A percentile compares a stretch with the other conserved stretches of the same genome.
Evolutionary conservation across 2,329 filamentous ascomycete genomes (phyloP).

Genomic region (Xylariomycetidae sp.): DNA sequence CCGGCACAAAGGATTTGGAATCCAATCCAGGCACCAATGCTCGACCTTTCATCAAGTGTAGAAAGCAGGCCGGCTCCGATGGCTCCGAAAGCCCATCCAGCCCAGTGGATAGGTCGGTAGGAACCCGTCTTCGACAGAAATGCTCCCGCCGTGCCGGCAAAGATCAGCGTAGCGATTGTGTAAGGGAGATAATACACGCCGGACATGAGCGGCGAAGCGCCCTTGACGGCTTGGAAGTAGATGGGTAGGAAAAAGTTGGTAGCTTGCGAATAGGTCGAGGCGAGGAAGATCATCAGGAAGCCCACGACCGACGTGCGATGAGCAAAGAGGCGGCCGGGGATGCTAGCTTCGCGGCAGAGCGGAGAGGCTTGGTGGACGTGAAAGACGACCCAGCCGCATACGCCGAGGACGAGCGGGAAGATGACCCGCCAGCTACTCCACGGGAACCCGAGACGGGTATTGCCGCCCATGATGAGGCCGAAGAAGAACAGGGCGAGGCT

Average conservation of each 20-base stretch:
- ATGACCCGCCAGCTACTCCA: conserved; percentile 9
- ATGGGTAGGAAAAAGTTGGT: conserved; percentile 1
- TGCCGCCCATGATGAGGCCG: conserved; percentile 24
- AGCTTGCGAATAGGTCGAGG: not conserved
- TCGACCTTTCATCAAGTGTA: conserved; percentile 24
- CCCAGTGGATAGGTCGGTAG: conserved; percentile 10
- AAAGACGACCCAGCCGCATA: conserved; percentile 5
- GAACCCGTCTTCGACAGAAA: conserved; percentile 16
- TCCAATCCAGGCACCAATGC: conserved; percentile 27
- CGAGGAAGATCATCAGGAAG: not conserved
- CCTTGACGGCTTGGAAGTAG: conserved; percentile 4
- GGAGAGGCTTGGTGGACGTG: conserved; percentile 4
- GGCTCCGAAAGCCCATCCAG: conserved; percentile 22
- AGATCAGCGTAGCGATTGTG: conserved; percentile 2
- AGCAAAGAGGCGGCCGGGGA: conserved; percentile 26
- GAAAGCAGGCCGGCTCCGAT: conserved; percentile 32
- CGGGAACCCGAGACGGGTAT: conserved; percentile 2
- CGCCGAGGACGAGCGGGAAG: conserved; percentile 7
- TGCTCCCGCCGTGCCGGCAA: conserved; percentile 7
- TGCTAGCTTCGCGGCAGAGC: conserved; percentile 22
- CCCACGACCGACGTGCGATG: conserved; percentile 2
- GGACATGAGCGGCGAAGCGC: not conserved
- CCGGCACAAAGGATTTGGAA: conserved; percentile 30
- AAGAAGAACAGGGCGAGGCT: conserved; percentile 37
- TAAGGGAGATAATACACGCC: conserved; percentile 2